Evolutionary conservation across 2,329 filamentous ascomycete genomes (phyloP).

Genomic region (Ceratocystis huliohia): DNA sequence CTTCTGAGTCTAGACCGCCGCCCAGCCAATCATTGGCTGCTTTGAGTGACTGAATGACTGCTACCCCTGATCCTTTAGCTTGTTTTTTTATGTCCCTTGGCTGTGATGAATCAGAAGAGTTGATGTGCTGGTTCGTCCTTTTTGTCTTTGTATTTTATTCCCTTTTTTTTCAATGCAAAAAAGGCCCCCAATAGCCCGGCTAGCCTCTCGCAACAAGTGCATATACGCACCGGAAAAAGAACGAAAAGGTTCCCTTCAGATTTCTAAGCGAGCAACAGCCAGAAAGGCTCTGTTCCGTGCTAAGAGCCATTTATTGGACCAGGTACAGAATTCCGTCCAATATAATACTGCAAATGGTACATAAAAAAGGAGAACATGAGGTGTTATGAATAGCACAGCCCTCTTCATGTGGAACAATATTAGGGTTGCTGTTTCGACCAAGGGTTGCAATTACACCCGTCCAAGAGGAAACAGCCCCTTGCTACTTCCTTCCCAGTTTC

Average conservation of each 20-base stretch:
- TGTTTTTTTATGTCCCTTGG: slow-evolving; percentile 5
- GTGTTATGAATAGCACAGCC: background rate
- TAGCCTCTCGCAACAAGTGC: background rate
- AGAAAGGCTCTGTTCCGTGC: background rate
- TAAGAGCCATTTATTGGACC: background rate
- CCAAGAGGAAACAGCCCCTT: background rate
- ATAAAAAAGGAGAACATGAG: background rate
- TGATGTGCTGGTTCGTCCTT: background rate
- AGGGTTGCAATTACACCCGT: background rate
- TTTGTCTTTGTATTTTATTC: background rate
- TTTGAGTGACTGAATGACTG: background rate
- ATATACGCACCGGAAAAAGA: background rate
- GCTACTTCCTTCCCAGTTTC: background rate
- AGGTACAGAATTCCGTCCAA: background rate
- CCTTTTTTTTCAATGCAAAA: background rate
- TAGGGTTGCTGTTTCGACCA: background rate
- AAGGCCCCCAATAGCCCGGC: background rate
- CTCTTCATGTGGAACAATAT: too few species aligned
- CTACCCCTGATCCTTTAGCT: slow-evolving; percentile 4
- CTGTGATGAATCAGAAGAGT: background rate
- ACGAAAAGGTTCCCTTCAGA: background rate
- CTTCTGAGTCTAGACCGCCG: background rate
- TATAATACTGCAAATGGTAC: background rate
- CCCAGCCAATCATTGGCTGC: background rate
- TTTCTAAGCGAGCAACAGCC: background rate